Base-by-base conservation (phyloP, 352 stramenopile genomes). In the Pythium aphanidermatum region DNA sequence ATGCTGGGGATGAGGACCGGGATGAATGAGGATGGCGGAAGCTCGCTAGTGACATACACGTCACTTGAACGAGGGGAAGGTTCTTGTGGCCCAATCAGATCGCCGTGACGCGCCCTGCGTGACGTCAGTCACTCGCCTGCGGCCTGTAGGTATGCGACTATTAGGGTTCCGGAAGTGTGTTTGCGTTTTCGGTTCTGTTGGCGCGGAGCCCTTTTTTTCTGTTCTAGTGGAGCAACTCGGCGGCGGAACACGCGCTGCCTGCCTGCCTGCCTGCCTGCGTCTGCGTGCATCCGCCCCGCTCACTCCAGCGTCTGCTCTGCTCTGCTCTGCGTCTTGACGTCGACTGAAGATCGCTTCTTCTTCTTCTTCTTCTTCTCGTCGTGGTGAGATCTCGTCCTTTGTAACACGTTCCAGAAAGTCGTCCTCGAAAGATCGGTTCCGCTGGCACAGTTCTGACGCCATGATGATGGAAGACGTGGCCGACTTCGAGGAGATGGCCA, bases 401-500 rank as follows among this genome's bases (percentile, higher is more conserved):
- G n/a, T n/a, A n/a, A n/a, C n/a, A n/a, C n/a, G n/a, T n/a, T n/a
- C n/a, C n/a, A n/a, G n/a, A n/a, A n/a, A n/a, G n/a, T n/a, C n/a
- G n/a, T n/a, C n/a, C n/a, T n/a, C n/a, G n/a, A n/a, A n/a, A n/a
- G n/a, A 34, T 34, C 29, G 14, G 29, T 34, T 34, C n/a, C n/a
- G n/a, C n/a, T n/a, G n/a, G n/a, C n/a, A n/a, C n/a, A n/a, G n/a
- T n/a, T n/a, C n/a, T n/a, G n/a, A 4, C n/a, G 9, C n/a, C 26
- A 51, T 1, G 12, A 41, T 34, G 25, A 78, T 72, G 23, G 55
- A 75, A 48, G 66, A 71, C 19, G 60, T 68, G 17, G 51, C 50
- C 16, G 69, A 68, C 63, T 86, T 88, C 45, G 76, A 88, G 44
- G 59, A 77, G 24, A 67, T 73, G 7, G 76, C 74, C 38, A 86